A percentile compares a stretch with the other conserved stretches of the same genome.
phyloP scores from a whole-genome alignment of 257 asterid species.

The Solanum dulcamara region DNA sequence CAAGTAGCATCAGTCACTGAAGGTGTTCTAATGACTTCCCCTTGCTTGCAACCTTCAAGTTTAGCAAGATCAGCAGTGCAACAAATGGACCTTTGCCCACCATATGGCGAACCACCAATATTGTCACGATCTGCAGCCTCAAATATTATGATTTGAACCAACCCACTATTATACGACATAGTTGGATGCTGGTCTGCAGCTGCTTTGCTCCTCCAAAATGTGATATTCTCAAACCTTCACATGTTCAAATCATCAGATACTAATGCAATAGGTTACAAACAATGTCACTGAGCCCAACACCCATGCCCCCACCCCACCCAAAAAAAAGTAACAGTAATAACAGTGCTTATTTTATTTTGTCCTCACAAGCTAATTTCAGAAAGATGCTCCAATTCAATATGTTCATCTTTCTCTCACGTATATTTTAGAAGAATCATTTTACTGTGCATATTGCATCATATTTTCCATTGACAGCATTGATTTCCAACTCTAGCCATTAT shows the following conservation, averaged over 20 bases:
- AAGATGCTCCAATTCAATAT: not conserved
- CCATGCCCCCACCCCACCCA: too few species aligned
- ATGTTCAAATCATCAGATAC: constrained; percentile 6
- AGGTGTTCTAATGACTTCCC: constrained; percentile 65
- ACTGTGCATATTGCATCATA: not conserved
- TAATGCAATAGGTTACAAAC: not conserved
- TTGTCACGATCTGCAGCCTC: constrained; percentile 88
- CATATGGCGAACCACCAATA: constrained; percentile 96
- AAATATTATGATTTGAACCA: constrained; percentile 78
- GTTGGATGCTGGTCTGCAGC: constrained; percentile 51
- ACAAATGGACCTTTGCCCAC: constrained; percentile 95
- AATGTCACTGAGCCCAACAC: not conserved
- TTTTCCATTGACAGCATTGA: not conserved
- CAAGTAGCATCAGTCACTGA: constrained; percentile 55
- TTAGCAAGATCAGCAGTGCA: constrained; percentile 96
- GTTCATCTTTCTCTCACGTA: not conserved
- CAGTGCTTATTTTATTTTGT: not conserved
- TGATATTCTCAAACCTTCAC: constrained; percentile 80
- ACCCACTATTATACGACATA: constrained; percentile 53
- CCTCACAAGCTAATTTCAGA: not conserved
- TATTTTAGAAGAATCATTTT: not conserved
- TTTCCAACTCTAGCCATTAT: not conserved
- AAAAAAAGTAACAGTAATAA: not conserved
- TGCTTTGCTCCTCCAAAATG: constrained; percentile 78
- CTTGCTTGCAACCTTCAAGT: constrained; percentile 90